Conservation (phyloP, 805 yeast species). For the Citeromyces nyonsensis region DNA sequence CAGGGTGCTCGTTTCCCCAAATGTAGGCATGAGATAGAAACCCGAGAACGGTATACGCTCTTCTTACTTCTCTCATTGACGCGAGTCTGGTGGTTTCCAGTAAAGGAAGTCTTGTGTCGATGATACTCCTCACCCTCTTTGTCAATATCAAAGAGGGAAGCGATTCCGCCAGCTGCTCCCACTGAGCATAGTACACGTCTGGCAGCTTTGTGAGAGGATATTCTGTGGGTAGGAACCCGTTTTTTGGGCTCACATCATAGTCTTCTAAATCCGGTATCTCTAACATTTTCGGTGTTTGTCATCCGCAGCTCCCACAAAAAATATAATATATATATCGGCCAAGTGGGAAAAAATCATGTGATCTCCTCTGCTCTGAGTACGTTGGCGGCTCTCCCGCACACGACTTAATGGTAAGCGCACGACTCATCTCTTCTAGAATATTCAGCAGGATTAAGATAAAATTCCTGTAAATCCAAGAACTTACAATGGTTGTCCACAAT, state of each 20-base stretch:
- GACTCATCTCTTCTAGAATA: too few relatives aligned
- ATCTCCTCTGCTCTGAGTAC: too few relatives aligned
- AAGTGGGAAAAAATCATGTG: not conserved
- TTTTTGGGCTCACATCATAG: constrained; percentile 51
- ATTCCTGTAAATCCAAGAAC: constrained; percentile 1
- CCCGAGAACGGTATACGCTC: constrained; percentile 72
- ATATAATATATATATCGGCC: not conserved
- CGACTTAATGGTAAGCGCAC: too few relatives aligned
- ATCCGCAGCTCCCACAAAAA: not conserved
- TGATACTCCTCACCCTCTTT: constrained; percentile 37
- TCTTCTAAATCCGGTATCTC: constrained; percentile 37
- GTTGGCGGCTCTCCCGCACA: too few relatives aligned
- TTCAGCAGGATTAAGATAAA: too few relatives aligned
- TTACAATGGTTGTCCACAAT: constrained; percentile 77
- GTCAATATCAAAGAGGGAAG: constrained; percentile 67
- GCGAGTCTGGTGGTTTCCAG: constrained; percentile 31
- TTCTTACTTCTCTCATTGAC: constrained; percentile 37
- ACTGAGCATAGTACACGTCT: constrained; percentile 46
- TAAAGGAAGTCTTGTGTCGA: constrained; percentile 44
- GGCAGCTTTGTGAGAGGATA: constrained; percentile 50
- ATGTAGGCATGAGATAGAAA: constrained; percentile 81
- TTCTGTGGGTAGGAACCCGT: constrained; percentile 70
- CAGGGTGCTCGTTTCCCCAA: constrained; percentile 63
- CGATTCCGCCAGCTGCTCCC: constrained; percentile 59
- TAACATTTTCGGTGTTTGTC: constrained; percentile 1